Conservation (phyloP, 2,329 filamentous ascomycete species). For the Sclerotinia subarctica region DNA sequence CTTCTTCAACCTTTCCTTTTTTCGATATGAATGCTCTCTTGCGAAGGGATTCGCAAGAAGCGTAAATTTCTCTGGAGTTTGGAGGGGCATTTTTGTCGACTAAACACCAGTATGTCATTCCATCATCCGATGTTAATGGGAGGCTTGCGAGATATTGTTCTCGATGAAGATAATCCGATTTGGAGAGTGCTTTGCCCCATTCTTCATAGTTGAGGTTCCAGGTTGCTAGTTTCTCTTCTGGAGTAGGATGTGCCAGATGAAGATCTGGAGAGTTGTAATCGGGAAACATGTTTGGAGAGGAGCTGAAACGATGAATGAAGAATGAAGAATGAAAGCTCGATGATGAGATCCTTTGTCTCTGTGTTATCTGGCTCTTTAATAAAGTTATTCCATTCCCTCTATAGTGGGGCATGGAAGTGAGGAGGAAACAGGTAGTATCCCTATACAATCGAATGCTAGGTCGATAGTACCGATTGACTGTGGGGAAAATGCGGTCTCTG, state of each 20-base stretch:
- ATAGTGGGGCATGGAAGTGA: conserved; percentile 10
- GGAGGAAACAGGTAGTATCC: not conserved
- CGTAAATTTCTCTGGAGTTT: conserved; percentile 52
- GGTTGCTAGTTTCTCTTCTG: conserved; percentile 50
- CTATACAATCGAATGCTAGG: not conserved
- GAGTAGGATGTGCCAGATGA: conserved; percentile 54
- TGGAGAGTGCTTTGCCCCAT: conserved; percentile 58
- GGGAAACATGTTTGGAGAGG: conserved; percentile 28
- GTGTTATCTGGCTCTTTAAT: conserved; percentile 14
- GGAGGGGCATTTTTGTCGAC: conserved; percentile 45
- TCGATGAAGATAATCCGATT: conserved; percentile 56
- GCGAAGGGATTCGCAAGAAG: conserved; percentile 61
- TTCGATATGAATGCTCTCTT: conserved; percentile 54
- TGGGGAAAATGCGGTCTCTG: conserved; percentile 6
- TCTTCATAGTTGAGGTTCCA: conserved; percentile 54
- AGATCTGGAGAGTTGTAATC: conserved; percentile 39
- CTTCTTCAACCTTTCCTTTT: conserved; percentile 48
- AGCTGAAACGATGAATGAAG: not conserved
- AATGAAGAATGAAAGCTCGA: conserved; percentile 8
- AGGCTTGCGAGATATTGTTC: conserved; percentile 56
- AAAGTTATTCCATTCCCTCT: not conserved
- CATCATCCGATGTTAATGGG: conserved; percentile 55
- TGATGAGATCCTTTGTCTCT: conserved; percentile 7
- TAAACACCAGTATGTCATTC: conserved; percentile 60
- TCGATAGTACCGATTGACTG: not conserved